These are phyloP conservation scores for Lagenaria siceraria DNA, from an alignment of 306 rosid genomes.

Conservation along the genomic window DNA sequence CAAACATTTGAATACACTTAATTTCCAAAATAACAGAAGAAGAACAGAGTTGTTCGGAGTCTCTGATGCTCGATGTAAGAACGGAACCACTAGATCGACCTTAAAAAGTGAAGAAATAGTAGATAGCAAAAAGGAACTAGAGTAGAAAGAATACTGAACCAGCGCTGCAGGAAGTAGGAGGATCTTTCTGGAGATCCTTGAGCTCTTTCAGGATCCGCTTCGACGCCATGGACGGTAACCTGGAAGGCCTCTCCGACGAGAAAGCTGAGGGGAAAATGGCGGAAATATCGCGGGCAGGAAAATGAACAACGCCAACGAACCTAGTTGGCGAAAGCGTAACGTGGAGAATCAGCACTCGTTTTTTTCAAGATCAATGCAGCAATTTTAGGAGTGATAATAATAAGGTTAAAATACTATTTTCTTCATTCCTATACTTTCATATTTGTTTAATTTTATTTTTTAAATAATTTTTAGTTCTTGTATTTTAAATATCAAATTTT, in stretches of 20 bases:
- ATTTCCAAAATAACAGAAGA: background rate
- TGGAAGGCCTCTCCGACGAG: constrained; percentile 30
- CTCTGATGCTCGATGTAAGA: background rate
- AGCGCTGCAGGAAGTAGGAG: constrained; percentile 81
- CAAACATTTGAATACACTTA: background rate
- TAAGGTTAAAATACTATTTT: too few relatives aligned
- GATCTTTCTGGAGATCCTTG: constrained; percentile 81
- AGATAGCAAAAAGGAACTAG: background rate
- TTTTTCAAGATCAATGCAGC: background rate
- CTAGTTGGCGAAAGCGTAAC: background rate
- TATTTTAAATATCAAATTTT: too few relatives aligned
- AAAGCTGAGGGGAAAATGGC: constrained; percentile 4
- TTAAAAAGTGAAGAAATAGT: background rate
- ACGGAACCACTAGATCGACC: constrained; percentile 3
- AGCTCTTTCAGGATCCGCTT: constrained; percentile 86
- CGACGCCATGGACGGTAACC: constrained; percentile 52
- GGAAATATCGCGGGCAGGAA: background rate
- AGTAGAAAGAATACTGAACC: constrained; percentile 24
- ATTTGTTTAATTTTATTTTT: too few relatives aligned
- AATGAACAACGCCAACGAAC: background rate
- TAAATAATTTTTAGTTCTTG: too few relatives aligned
- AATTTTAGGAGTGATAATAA: background rate
- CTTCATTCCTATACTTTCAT: too few relatives aligned
- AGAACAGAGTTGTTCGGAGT: background rate
- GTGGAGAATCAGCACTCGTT: background rate